Evolutionary conservation across 768 basidiomycete species (phyloP).

Genomic region (Amanita pallidorosea): DNA sequence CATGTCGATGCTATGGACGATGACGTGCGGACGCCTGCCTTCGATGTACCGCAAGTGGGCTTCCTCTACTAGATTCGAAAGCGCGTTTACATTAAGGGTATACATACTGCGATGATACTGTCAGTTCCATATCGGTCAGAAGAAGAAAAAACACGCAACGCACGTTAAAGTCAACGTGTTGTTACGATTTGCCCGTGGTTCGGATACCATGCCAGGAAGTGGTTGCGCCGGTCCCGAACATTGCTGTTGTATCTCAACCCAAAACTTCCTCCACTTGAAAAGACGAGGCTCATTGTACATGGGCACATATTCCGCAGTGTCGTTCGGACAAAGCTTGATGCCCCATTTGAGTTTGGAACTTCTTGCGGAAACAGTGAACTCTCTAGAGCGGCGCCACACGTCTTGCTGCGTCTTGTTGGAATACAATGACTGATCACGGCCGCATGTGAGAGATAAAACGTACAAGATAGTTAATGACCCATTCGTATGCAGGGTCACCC

Average conservation of each 20-base stretch:
- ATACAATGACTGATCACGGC: neutral
- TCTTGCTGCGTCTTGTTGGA: conserved; percentile 28
- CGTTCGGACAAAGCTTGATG: conserved; percentile 15
- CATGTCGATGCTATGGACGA: conserved; percentile 21
- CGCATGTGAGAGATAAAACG: conserved; percentile 3
- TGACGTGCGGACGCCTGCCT: conserved; percentile 23
- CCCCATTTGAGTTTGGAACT: conserved; percentile 29
- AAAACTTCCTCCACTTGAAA: conserved; percentile 30
- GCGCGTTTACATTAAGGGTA: conserved; percentile 23
- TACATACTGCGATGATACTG: conserved; percentile 24
- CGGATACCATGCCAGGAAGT: neutral
- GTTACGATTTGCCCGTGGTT: neutral
- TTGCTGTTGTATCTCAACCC: conserved; percentile 22
- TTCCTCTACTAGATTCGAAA: conserved; percentile 25
- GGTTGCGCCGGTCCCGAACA: neutral
- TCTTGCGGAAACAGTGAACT: conserved; percentile 27
- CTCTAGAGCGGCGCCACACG: conserved; percentile 31
- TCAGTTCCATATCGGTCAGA: conserved; percentile 13
- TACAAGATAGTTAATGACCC: conserved; percentile 35
- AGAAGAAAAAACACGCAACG: conserved; percentile 4
- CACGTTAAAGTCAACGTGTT: conserved; percentile 20
- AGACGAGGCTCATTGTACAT: conserved; percentile 27
- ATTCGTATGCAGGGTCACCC: conserved; percentile 39
- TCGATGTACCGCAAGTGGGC: conserved; percentile 23
- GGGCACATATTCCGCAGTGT: conserved; percentile 29